Evolutionary conservation across 495 filamentous ascomycete species (phyloP).

Genomic region (Lepidopterella palustris): DNA sequence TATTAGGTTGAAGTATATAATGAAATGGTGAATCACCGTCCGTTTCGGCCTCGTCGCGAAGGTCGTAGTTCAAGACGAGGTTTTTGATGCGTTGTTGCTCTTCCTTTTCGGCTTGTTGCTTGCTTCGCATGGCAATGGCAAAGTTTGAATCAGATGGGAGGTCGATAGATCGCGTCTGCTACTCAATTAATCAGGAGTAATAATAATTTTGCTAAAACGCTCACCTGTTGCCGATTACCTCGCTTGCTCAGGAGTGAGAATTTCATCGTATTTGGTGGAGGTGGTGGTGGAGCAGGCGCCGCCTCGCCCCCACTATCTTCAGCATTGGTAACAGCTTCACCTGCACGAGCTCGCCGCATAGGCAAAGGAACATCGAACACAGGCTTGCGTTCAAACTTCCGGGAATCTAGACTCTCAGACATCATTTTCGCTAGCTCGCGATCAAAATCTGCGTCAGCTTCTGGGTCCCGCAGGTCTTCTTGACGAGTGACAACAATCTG

Average conservation of each 20-base stretch:
- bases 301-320: conserved; percentile 45
- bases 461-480: conserved; percentile 86
- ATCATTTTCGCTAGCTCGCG: conserved; percentile 98
- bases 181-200: conserved; percentile 6
- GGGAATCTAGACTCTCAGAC: conserved; percentile 88
- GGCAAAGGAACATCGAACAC: conserved; percentile 91
- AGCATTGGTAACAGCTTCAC: conserved; percentile 44
- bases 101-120: conserved; percentile 89
- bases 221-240: conserved; percentile 87
- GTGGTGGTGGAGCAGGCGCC: conserved; percentile 33
- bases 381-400: conserved; percentile 89
- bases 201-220: conserved; percentile 5
- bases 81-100: conserved; percentile 98
- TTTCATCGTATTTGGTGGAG: conserved; percentile 64
- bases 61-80: conserved; percentile 91
- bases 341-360: conserved; percentile 69
- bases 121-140: conserved; percentile 88
- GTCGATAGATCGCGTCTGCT: conserved; percentile 85
- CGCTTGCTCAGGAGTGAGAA: conserved; percentile 95
- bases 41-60: conserved; percentile 66
- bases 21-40: conserved; percentile 57
- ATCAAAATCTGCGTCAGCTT: conserved; percentile 94
- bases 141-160: conserved; percentile 91
- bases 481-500: conserved; percentile 83
- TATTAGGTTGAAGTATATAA: conserved; percentile 41